Evolutionary conservation across 495 filamentous ascomycete genomes (phyloP), one percentile per base, ranked within the genome.

Genomic region (Geopyxis carbonaria): DNA sequence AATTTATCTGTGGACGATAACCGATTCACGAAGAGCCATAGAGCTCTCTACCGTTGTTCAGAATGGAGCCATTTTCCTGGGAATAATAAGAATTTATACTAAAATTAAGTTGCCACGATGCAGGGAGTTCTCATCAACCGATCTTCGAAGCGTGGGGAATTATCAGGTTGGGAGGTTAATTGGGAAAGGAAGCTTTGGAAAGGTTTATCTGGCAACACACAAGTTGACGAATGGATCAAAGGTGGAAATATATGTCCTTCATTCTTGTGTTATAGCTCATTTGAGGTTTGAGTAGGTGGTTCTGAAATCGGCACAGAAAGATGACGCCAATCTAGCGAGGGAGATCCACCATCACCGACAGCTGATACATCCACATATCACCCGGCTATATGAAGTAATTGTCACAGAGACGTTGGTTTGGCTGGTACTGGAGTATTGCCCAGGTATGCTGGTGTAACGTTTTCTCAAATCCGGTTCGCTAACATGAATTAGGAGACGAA

Each of bases 221-320:
- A 94, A 93, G 58, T 82, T 97, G 59, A 95, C 82, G 47, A 94
- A 94, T 75, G 86, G 84, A 53, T 93, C 85, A 40, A 95, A 95
- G 73, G 89, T 93, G 65, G n/a, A n/a, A n/a, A n/a, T n/a, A 40
- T 38, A 22, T 42, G 43, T 28, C n/a, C 15, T 22, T 30, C 23
- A 16, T 27, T 47, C 18, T 31, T 11, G n/a, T 9, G 8, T 8
- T 6, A 29, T n/a, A 4, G 16, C 20, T n/a, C 31, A 15, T 18
- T 11, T 34, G n/a, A 22, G 31, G 35, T 34, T 9, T 19, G 38
- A 53, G 24, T 51, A 91, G 87, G 86, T 95, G 45, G 87, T 95
- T 11, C 82, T 95, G 56, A 95, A 95, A 60, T 93, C 87, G 31
- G 86, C 89, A 40, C 86, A 84, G 55, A 94, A 93, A 61, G 78